Evolutionary conservation across 2,329 filamentous ascomycete genomes (phyloP).

Genomic region (Colletotrichum lindemuthianum): DNA sequence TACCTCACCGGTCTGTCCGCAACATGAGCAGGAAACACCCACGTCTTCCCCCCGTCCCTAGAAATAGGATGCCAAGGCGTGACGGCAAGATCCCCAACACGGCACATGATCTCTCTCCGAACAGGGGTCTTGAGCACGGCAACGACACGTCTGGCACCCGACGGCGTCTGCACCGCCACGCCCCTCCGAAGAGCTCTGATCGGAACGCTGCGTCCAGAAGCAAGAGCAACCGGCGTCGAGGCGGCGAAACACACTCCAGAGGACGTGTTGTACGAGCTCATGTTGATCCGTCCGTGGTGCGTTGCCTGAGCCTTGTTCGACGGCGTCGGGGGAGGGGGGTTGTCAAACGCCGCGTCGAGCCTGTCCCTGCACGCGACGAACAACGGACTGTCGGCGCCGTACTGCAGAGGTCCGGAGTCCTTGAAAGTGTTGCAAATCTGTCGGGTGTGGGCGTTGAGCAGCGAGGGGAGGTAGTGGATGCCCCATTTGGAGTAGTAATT

Average conservation of each 20-base stretch:
- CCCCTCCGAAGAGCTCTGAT: constrained; percentile 58
- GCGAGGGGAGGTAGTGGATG: constrained; percentile 65
- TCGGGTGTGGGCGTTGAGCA: constrained; percentile 64
- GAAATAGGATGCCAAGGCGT: constrained; percentile 71
- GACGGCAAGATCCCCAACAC: constrained; percentile 58
- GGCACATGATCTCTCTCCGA: constrained; percentile 51
- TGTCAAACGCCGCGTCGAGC: constrained; percentile 61
- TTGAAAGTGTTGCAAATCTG: constrained; percentile 72
- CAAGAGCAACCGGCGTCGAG: constrained; percentile 57
- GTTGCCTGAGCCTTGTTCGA: constrained; percentile 39
- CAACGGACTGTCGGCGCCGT: constrained; percentile 60
- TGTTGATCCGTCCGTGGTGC: constrained; percentile 42
- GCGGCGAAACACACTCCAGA: constrained; percentile 63
- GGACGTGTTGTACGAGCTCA: constrained; percentile 56
- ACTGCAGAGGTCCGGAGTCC: constrained; percentile 66
- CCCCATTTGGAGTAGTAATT: constrained; percentile 63
- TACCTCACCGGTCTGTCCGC: constrained; percentile 50
- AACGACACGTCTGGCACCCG: constrained; percentile 58
- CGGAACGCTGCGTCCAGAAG: constrained; percentile 49
- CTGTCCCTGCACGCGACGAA: constrained; percentile 61
- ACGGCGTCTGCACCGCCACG: constrained; percentile 60
- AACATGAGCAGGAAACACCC: constrained; percentile 58
- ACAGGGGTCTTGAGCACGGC: constrained; percentile 63
- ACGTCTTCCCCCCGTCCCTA: constrained; percentile 46
- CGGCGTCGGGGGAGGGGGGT: constrained; percentile 55